A percentile compares a stretch with the other conserved stretches of the same genome.
Conservation (phyloP, 75 land plant genomes). For the Cunninghamia lanceolata region DNA sequence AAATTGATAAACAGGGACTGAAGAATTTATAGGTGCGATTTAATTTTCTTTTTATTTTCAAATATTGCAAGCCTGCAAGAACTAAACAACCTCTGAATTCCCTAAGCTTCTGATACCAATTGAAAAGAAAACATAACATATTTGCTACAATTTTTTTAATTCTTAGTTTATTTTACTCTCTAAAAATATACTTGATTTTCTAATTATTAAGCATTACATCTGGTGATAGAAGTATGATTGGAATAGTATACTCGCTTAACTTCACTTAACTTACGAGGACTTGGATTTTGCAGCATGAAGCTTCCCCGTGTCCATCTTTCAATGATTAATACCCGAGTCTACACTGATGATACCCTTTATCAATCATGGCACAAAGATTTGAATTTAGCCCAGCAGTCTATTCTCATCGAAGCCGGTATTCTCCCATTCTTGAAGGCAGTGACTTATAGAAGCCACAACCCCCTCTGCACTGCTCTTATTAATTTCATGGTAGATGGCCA, state of each 20-base stretch:
- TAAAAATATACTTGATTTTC: no score
- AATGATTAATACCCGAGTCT: background rate
- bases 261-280: background rate
- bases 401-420: background rate
- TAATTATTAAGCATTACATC: no score
- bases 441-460: background rate
- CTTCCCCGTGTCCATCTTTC: background rate
- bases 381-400: background rate
- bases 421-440: background rate
- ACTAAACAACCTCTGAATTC: no score
- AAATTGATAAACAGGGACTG: no score
- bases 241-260: background rate
- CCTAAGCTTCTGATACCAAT: no score
- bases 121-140: no score
- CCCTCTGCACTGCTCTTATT: background rate
- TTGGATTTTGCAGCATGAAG: constrained; percentile 1
- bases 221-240: background rate
- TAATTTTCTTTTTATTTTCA: no score
- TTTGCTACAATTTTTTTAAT: no score
- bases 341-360: background rate
- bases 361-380: background rate
- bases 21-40: no score
- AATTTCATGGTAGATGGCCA: background rate
- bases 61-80: no score
- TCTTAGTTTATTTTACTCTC: no score